Evolutionary conservation across 1,284 basidiomycete genomes (phyloP).

Genomic region (Tremellales sp.): DNA sequence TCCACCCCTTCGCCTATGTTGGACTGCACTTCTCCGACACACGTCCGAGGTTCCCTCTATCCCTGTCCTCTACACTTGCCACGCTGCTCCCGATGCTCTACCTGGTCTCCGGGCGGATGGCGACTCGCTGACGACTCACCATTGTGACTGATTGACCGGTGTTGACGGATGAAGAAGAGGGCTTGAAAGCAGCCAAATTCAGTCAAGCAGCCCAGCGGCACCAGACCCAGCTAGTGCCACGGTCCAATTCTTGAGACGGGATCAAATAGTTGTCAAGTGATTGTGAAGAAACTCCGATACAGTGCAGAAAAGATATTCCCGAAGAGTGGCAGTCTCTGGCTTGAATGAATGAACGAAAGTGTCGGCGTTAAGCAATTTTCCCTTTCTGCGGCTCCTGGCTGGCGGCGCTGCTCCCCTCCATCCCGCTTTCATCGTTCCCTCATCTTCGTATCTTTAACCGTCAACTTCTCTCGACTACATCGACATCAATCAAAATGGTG

Average conservation of each 20-base stretch:
- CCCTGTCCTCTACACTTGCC: too few species aligned
- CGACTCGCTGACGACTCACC: too few species aligned
- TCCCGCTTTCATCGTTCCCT: neutral
- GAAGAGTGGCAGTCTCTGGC: constrained; percentile 4
- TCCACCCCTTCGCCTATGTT: neutral
- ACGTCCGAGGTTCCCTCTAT: too few species aligned
- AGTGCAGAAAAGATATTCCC: constrained; percentile 3
- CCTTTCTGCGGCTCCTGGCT: constrained; percentile 1
- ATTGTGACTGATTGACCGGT: constrained; percentile 17
- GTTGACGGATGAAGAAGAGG: constrained; percentile 8
- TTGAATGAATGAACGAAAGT: constrained; percentile 8
- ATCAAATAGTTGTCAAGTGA: too few species aligned
- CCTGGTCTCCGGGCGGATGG: too few species aligned
- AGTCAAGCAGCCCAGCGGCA: neutral
- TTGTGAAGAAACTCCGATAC: constrained; percentile 10
- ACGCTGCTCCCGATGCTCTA: too few species aligned
- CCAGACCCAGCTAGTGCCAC: neutral
- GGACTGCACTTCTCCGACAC: too few species aligned
- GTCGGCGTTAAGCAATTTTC: constrained; percentile 21
- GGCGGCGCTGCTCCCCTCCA: neutral
- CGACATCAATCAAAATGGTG: constrained; percentile 30
- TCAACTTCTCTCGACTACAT: constrained; percentile 5
- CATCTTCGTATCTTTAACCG: constrained; percentile 5
- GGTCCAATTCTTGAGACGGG: neutral
- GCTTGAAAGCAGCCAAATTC: neutral